Evolutionary conservation across 768 basidiomycete genomes (phyloP).

Genomic region (Phallus indusiatus): DNA sequence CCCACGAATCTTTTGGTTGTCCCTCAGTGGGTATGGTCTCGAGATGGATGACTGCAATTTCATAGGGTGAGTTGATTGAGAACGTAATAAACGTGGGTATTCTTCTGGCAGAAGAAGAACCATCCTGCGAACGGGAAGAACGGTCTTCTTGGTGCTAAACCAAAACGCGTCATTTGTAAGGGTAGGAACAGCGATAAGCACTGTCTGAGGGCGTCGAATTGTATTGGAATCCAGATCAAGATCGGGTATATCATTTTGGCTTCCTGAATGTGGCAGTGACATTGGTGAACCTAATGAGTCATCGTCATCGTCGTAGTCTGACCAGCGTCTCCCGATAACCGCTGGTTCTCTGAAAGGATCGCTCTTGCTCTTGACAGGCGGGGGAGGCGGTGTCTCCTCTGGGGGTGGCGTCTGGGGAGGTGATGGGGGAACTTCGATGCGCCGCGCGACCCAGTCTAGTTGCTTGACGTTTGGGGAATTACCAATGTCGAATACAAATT

Average conservation of each 20-base stretch:
- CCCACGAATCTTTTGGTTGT: neutral
- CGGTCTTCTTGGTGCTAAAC: constrained; percentile 3
- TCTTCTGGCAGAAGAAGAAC: neutral
- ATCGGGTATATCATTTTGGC: neutral
- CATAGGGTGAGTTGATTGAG: neutral
- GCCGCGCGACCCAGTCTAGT: constrained; percentile 8
- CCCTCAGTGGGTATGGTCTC: neutral
- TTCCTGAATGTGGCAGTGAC: constrained; percentile 6
- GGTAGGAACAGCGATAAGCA: constrained; percentile 1
- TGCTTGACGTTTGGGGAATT: constrained; percentile 1
- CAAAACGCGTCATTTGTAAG: neutral
- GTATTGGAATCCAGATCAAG: neutral
- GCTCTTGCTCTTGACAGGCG: neutral
- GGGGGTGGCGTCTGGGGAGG: constrained; percentile 7
- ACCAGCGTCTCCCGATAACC: constrained; percentile 3
- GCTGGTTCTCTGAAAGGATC: constrained; percentile 3
- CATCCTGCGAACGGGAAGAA: constrained; percentile 1
- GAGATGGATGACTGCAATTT: constrained; percentile 1
- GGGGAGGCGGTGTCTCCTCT: neutral
- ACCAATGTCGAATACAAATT: constrained; percentile 3
- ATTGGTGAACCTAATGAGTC: constrained; percentile 6
- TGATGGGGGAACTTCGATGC: constrained; percentile 5
- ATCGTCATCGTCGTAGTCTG: constrained; percentile 10
- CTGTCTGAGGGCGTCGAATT: neutral
- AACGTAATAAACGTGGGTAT: neutral